These are phyloP conservation scores for Rasamsonia emersonii DNA, from an alignment of 2,329 filamentous ascomycete species.

Conservation along the genomic window DNA sequence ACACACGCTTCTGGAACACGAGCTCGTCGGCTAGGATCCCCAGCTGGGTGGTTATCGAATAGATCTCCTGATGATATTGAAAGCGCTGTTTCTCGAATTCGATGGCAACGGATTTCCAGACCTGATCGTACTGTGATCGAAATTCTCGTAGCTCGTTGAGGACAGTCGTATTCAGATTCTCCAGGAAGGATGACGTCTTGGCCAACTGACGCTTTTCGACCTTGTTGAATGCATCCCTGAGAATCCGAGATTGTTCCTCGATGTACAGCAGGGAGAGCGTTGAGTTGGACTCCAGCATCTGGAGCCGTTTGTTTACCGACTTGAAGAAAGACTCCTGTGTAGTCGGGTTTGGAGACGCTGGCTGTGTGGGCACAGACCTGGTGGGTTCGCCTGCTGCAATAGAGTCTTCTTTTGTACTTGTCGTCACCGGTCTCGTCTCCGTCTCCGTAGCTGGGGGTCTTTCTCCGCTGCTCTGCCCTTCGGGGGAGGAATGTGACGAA, in stretches of 20 bases:
- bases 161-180: constrained; percentile 79
- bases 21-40: constrained; percentile 91
- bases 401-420: constrained; percentile 23
- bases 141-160: constrained; percentile 69
- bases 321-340: constrained; percentile 99
- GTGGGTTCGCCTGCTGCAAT: constrained; percentile 21
- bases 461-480: constrained; percentile 13
- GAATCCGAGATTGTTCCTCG: constrained; percentile 84
- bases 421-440: constrained; percentile 13
- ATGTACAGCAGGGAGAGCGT: constrained; percentile 92
- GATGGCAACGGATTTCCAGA: constrained; percentile 92
- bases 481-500: constrained; percentile 11
- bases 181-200: constrained; percentile 75
- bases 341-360: constrained; percentile 58
- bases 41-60: constrained; percentile 70
- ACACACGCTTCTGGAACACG: constrained; percentile 75
- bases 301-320: constrained; percentile 83
- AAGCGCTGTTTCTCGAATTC: constrained; percentile 84
- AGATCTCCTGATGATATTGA: constrained; percentile 71
- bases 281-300: constrained; percentile 84
- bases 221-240: constrained; percentile 77
- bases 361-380: constrained; percentile 36
- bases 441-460: constrained; percentile 15
- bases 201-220: constrained; percentile 79
- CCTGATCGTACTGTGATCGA: constrained; percentile 82